These are phyloP conservation scores for Pichia sp. DNA, from an alignment of 1,139 yeast species.

Conservation along the genomic window DNA sequence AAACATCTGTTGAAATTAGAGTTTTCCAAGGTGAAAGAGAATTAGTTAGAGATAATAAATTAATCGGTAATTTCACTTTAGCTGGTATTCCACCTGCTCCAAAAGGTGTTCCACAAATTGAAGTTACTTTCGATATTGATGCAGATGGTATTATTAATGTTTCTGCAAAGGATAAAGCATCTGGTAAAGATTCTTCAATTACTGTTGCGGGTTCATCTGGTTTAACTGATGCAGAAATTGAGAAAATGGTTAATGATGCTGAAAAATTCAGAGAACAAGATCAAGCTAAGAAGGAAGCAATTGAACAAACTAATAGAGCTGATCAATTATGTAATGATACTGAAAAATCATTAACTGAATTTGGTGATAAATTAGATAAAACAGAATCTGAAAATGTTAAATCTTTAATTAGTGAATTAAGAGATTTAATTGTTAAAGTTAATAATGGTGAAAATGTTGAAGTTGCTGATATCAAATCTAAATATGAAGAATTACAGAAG, in stretches of 20 bases:
- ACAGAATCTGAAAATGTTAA: constrained; percentile 82
- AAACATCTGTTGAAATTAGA: constrained; percentile 96
- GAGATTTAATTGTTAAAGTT: constrained; percentile 89
- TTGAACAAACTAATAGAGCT: constrained; percentile 94
- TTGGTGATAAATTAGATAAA: constrained; percentile 86
- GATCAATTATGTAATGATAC: constrained; percentile 96
- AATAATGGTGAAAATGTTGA: constrained; percentile 85
- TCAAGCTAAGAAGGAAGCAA: constrained; percentile 83
- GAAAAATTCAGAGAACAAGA: constrained; percentile 97
- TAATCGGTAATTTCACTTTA: constrained; percentile 95
- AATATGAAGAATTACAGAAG: constrained; percentile 91
- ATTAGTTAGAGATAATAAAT: constrained; percentile 95
- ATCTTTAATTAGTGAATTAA: constrained; percentile 67
- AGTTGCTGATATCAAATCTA: constrained; percentile 76
- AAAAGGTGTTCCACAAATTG: constrained; percentile 99
- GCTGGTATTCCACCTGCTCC: constrained; percentile 98
- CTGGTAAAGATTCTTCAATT: constrained; percentile 96
- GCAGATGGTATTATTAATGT: constrained; percentile 99
- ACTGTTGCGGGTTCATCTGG: constrained; percentile 99
- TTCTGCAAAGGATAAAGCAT: constrained; percentile 96
- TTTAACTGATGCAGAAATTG: constrained; percentile 91
- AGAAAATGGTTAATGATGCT: constrained; percentile 97
- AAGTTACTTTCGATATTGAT: constrained; percentile 95
- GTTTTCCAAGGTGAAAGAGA: constrained; percentile 99
- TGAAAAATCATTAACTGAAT: constrained; percentile 88